phyloP scores from a whole-genome alignment of 371 early-diverging fungal genomes.

The Saksenaea oblongispora region DNA sequence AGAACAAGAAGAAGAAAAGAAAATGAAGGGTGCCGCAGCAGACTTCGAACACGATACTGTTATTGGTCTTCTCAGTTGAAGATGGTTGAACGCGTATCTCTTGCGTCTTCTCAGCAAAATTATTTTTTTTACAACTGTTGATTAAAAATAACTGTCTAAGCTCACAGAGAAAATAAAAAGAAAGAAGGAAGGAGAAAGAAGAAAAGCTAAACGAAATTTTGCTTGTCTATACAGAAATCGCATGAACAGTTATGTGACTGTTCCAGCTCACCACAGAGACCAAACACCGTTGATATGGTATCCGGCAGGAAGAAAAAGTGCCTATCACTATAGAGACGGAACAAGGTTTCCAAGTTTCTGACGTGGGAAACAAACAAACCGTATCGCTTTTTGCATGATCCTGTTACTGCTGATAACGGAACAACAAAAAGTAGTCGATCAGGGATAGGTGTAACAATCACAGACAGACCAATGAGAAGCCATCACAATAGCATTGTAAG shows the following conservation, averaged over 20 bases:
- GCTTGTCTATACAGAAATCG: background rate
- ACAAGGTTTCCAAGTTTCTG: background rate
- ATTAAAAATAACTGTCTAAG: background rate
- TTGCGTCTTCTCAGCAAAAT: background rate
- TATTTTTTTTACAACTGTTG: background rate
- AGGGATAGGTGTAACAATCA: background rate
- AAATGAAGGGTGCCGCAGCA: background rate
- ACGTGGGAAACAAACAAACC: background rate
- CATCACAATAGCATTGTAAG: background rate
- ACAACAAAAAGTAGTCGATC: background rate
- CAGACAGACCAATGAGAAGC: background rate
- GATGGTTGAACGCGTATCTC: background rate
- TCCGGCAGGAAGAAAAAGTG: background rate
- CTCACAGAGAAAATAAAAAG: background rate
- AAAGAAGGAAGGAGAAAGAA: background rate
- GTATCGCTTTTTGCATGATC: constrained; percentile 3
- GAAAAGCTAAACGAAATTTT: background rate
- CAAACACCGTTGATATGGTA: background rate
- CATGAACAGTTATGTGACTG: background rate
- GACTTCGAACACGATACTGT: background rate
- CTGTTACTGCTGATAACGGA: background rate
- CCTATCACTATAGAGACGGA: background rate
- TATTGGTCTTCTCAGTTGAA: background rate
- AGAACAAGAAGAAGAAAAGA: background rate
- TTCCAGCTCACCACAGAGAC: background rate